Base-by-base conservation (phyloP, 768 basidiomycete species). In the Boletus reticuloceps region DNA sequence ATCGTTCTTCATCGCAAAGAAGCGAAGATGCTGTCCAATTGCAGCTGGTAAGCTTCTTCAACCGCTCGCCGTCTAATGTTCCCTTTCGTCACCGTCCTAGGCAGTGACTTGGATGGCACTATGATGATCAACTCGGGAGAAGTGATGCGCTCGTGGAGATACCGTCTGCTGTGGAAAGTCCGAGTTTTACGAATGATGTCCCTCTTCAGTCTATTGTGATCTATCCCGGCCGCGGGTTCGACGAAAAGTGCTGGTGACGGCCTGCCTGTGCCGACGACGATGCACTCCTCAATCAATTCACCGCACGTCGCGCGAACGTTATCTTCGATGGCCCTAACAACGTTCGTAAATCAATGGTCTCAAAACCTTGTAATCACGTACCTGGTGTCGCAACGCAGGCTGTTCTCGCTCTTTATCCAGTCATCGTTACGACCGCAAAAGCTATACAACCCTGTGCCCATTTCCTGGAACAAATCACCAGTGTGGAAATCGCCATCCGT, bases 351-450 rank as follows among this genome's bases (percentile, higher is more conserved):
- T 54, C 40, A 51, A 48, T 38, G 29, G 20, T 44, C 32, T 36
- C 41, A 17, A 22, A 45, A 20, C 22, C 16, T 6, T 14, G 27
- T 20, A 29, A 34, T 47, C 29, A 75, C 76, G 32, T 71, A 80
- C 79, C 82, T 84, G 47, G 89, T 89, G 64, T 91, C 89, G 63
- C 89, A 90, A 49, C 89, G 81, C 58, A 90, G 73, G 64, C 88
- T 85, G 65, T 82, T 88, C 65, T 88, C 85, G 38, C 84, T 85
- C 74, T 91, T 91, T 69, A 91, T 91, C 89, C 89, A 90, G 69
- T 91, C 89, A 61, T 91, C 89, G 56, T 89, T 82, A 40, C 89
- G 82, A 25, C 89, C 89, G 37, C 85, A 81, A 58, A 80, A 87
- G 44, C 82, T 65, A 65, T 85, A 91, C 61, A 71, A 73, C 0